phyloP scores from a whole-genome alignment of 306 rosid species.

The Fragaria vesca region DNA sequence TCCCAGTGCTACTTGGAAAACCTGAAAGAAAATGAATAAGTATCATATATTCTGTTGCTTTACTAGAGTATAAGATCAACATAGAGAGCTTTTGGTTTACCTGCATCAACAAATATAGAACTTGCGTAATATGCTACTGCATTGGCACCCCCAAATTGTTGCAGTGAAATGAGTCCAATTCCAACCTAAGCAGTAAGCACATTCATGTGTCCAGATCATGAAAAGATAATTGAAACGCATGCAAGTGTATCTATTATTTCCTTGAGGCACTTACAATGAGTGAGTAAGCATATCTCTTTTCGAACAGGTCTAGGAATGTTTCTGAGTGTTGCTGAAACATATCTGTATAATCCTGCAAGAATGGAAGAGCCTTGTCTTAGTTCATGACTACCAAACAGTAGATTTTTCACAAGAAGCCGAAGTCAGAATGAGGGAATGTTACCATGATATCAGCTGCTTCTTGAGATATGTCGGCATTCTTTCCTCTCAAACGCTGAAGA shows the following conservation, averaged over 20 bases:
- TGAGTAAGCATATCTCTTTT: conserved; percentile 21
- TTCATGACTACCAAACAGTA: neutral
- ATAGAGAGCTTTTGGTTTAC: conserved; percentile 9
- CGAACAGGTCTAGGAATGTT: conserved; percentile 35
- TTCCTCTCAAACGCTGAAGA: conserved; percentile 39
- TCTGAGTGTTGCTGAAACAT: conserved; percentile 19
- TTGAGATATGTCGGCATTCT: conserved; percentile 22
- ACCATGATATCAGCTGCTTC: conserved; percentile 45
- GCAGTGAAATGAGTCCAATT: conserved; percentile 38
- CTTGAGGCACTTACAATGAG: conserved; percentile 29
- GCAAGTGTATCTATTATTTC: neutral
- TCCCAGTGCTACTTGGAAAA: conserved; percentile 27
- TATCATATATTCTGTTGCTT: neutral
- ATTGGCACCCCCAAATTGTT: conserved; percentile 37
- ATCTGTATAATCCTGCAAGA: conserved; percentile 26
- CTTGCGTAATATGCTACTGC: conserved; percentile 29
- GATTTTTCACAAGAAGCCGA: no score
- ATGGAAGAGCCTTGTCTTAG: neutral
- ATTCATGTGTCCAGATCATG: neutral
- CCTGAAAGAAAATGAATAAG: conserved; percentile 11
- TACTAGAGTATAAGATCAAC: neutral
- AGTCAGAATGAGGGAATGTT: neutral
- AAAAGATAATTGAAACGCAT: neutral
- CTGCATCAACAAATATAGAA: conserved; percentile 23
- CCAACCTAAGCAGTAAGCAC: conserved; percentile 33